These are phyloP conservation scores for Malus sieversii DNA, from an alignment of 306 rosid species.

Conservation along the genomic window DNA sequence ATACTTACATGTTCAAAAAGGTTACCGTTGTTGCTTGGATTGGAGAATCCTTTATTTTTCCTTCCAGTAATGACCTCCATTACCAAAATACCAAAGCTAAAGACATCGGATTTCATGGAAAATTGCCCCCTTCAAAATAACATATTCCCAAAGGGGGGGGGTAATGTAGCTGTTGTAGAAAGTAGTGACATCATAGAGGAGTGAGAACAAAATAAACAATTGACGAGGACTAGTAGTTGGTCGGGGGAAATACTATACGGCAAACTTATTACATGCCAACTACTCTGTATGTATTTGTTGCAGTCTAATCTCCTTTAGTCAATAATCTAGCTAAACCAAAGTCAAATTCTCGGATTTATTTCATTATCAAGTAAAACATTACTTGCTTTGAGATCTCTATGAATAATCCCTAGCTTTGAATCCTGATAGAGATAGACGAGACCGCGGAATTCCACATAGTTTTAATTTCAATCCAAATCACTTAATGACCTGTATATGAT, in stretches of 20 bases:
- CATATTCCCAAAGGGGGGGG: no score
- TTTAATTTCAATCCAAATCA: neutral
- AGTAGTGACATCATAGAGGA: neutral
- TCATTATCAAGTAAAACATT: no score
- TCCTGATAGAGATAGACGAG: slow-evolving; percentile 19
- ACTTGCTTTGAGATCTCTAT: no score
- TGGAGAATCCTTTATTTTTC: no score
- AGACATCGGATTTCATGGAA: no score
- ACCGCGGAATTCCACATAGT: slow-evolving; percentile 16
- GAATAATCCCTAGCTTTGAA: slow-evolving; percentile 34
- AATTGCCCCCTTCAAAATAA: no score
- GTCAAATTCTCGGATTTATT: slow-evolving; percentile 42
- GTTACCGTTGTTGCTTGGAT: no score
- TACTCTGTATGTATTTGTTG: slow-evolving; percentile 44
- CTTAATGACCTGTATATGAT: neutral
- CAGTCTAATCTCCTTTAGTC: slow-evolving; percentile 29
- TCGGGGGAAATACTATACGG: neutral
- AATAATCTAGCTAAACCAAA: slow-evolving; percentile 53
- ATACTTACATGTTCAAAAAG: neutral
- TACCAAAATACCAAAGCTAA: no score
- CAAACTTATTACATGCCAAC: slow-evolving; percentile 50
- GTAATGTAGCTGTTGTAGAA: neutral
- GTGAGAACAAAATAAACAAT: neutral
- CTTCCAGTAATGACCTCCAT: no score
- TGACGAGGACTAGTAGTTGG: neutral